These are phyloP conservation scores for Saccharomycopsis guyanensis DNA, from an alignment of 805 yeast genomes.

Conservation along the genomic window DNA sequence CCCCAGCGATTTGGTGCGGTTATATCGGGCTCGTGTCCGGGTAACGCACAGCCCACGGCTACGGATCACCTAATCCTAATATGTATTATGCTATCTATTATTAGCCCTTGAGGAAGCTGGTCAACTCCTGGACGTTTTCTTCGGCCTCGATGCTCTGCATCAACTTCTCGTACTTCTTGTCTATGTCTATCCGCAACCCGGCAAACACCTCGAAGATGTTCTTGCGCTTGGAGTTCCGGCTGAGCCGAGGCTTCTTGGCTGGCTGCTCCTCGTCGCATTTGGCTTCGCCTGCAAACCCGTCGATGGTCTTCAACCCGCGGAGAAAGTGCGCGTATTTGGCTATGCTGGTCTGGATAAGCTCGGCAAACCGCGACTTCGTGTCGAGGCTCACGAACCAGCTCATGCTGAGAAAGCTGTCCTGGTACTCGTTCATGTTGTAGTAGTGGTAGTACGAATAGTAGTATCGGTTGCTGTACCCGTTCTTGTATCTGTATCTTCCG, in stretches of 20 bases:
- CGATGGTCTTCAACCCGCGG: neutral
- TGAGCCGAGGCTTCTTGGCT: neutral
- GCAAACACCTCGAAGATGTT: conserved; percentile 2
- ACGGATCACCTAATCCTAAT: no score
- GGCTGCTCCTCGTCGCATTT: neutral
- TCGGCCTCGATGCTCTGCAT: conserved; percentile 11
- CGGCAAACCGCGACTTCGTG: conserved; percentile 8
- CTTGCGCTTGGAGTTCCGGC: neutral
- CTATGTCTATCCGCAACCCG: conserved; percentile 1
- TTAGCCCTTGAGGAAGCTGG: conserved; percentile 11
- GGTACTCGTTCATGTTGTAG: neutral
- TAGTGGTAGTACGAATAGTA: neutral
- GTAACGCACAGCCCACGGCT: no score
- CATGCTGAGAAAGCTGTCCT: conserved; percentile 14
- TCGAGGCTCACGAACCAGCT: conserved; percentile 18
- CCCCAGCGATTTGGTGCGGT: no score
- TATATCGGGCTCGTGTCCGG: no score
- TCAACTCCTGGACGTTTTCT: conserved; percentile 12
- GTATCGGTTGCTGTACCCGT: neutral
- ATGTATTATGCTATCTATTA: no score
- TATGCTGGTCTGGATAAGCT: conserved; percentile 8
- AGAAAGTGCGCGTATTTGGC: conserved; percentile 5
- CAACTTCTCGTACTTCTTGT: conserved; percentile 9
- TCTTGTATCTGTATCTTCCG: neutral
- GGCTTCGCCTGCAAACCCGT: neutral